Conservation (phyloP, 2,329 filamentous ascomycete species). For the Fusarium drepaniforme region DNA sequence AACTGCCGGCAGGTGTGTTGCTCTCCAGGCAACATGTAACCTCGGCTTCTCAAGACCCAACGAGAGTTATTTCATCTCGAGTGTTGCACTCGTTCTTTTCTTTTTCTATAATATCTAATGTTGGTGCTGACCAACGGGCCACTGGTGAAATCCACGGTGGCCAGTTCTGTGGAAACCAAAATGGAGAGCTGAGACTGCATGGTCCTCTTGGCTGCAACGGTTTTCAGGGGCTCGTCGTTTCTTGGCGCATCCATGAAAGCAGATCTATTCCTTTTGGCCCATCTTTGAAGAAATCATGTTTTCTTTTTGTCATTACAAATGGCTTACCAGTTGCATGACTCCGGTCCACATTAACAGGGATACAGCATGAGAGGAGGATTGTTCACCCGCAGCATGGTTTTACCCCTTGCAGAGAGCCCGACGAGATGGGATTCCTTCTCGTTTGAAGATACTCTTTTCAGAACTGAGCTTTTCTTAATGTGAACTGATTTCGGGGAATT, state of each 20-base stretch:
- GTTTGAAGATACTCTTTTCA: background rate
- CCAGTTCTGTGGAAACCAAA: background rate
- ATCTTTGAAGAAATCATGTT: background rate
- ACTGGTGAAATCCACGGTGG: background rate
- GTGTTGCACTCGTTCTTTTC: background rate
- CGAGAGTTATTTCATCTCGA: background rate
- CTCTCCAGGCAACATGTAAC: background rate
- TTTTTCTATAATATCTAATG: background rate
- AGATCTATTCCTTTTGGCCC: background rate
- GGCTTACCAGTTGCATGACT: background rate
- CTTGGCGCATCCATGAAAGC: background rate
- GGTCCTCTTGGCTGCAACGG: background rate
- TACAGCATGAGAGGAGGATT: background rate
- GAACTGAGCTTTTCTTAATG: background rate
- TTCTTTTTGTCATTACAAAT: slow-evolving; percentile 3
- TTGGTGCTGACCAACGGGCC: background rate
- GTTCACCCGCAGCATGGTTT: background rate
- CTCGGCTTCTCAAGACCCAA: background rate
- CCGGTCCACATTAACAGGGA: background rate
- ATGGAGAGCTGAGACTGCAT: background rate
- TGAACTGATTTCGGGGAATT: background rate
- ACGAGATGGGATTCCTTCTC: slow-evolving; percentile 6
- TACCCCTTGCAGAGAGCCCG: background rate
- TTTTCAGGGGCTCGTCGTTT: background rate
- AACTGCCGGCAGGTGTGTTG: background rate